These are phyloP conservation scores for Ulmus americana DNA, from an alignment of 331 rosid genomes.

Conservation along the genomic window DNA sequence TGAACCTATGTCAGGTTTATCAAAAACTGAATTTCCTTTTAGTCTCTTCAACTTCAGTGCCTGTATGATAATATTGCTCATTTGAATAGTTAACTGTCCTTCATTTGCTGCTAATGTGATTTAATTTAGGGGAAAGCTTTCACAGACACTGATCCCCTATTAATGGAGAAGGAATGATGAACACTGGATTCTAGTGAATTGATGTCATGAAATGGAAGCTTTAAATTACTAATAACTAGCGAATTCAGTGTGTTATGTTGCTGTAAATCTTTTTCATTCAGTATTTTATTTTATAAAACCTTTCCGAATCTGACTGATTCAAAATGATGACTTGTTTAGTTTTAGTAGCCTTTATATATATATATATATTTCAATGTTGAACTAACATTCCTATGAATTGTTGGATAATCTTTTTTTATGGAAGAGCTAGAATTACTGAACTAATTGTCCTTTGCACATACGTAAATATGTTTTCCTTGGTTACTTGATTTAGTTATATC, in stretches of 20 bases:
- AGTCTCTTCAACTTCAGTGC: too few relatives aligned
- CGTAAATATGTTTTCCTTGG: not conserved
- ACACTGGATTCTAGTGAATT: not conserved
- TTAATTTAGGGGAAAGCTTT: too few relatives aligned
- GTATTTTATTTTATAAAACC: too few relatives aligned
- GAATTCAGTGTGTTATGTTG: not conserved
- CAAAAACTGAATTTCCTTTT: too few relatives aligned
- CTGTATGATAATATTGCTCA: too few relatives aligned
- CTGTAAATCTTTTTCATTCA: not conserved
- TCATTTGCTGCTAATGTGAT: too few relatives aligned
- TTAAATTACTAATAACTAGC: not conserved
- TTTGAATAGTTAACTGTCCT: too few relatives aligned
- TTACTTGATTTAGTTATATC: not conserved
- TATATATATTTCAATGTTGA: not conserved
- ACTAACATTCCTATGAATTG: not conserved
- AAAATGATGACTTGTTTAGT: not conserved
- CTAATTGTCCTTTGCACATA: not conserved
- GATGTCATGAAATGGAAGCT: not conserved
- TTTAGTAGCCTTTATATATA: not conserved
- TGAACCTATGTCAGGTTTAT: not conserved
- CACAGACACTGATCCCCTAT: too few relatives aligned
- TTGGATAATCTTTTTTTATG: not conserved
- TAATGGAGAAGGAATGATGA: too few relatives aligned
- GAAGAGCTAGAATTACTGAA: slow-evolving; percentile 5
- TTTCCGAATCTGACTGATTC: not conserved